Conservation (phyloP, 2,329 filamentous ascomycete genomes). For the Trichoderma endophyticum region DNA sequence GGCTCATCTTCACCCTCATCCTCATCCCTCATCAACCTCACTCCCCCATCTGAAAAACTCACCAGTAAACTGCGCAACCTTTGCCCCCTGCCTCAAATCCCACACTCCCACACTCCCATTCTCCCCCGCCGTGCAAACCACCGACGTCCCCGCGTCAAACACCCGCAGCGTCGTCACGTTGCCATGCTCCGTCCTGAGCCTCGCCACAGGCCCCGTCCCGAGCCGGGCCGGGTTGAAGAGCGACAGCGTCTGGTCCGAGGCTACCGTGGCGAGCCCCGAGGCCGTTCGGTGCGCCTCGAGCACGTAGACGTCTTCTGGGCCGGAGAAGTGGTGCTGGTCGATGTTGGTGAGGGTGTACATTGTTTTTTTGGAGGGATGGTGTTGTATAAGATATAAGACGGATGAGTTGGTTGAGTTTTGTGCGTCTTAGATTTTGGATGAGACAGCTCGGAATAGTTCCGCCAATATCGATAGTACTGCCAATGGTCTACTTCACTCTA, state of each 20-base stretch:
- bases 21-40: background rate
- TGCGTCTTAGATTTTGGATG: background rate
- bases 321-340: constrained; percentile 31
- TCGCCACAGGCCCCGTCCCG: constrained; percentile 46
- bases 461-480: background rate
- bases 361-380: background rate
- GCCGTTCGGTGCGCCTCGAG: constrained; percentile 54
- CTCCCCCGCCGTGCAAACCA: constrained; percentile 68
- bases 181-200: constrained; percentile 52
- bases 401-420: background rate
- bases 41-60: constrained; percentile 26
- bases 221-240: constrained; percentile 61
- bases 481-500: background rate
- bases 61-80: constrained; percentile 47
- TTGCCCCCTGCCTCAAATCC: constrained; percentile 55
- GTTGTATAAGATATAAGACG: constrained; percentile 5
- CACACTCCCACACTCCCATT: constrained; percentile 65
- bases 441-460: background rate
- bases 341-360: constrained; percentile 37
- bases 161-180: constrained; percentile 62
- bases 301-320: constrained; percentile 49
- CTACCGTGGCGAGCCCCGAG: constrained; percentile 57
- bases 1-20: background rate
- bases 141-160: constrained; percentile 48
- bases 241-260: constrained; percentile 68